phyloP scores from a whole-genome alignment of 2,329 filamentous ascomycete species.

The Fusarium cicatricum region DNA sequence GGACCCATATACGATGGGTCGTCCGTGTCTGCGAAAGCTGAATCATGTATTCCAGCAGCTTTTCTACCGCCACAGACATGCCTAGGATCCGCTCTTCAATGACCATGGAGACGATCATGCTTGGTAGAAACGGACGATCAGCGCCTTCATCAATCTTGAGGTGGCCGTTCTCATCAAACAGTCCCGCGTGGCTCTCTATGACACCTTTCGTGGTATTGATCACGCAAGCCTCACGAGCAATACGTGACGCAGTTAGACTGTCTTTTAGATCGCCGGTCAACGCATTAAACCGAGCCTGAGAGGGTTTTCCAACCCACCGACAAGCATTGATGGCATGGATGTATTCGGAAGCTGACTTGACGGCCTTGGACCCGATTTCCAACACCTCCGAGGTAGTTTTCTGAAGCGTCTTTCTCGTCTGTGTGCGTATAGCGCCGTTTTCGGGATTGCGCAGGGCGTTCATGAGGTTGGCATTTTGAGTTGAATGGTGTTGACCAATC shows the following conservation, averaged over 20 bases:
- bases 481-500: constrained; percentile 40
- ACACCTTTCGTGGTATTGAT: constrained; percentile 51
- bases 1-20: constrained; percentile 52
- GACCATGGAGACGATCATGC: constrained; percentile 57
- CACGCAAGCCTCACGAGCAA: constrained; percentile 39
- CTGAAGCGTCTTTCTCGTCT: constrained; percentile 46
- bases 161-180: constrained; percentile 53
- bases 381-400: constrained; percentile 42
- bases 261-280: constrained; percentile 30
- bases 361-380: constrained; percentile 31
- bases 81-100: constrained; percentile 54
- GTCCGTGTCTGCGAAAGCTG: constrained; percentile 48
- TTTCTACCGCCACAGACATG: constrained; percentile 41
- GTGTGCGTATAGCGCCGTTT: constrained; percentile 41
- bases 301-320: constrained; percentile 42
- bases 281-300: constrained; percentile 33
- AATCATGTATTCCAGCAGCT: constrained; percentile 49
- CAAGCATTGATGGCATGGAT: constrained; percentile 43
- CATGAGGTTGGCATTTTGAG: constrained; percentile 46
- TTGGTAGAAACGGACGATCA: constrained; percentile 45
- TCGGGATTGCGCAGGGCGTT: constrained; percentile 51
- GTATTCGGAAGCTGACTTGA: constrained; percentile 36
- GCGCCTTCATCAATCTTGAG: constrained; percentile 42
- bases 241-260: constrained; percentile 40
- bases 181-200: constrained; percentile 48